Evolutionary conservation across 176 grass and related monocot genomes (phyloP).

Genomic region (Ensete ventricosum): DNA sequence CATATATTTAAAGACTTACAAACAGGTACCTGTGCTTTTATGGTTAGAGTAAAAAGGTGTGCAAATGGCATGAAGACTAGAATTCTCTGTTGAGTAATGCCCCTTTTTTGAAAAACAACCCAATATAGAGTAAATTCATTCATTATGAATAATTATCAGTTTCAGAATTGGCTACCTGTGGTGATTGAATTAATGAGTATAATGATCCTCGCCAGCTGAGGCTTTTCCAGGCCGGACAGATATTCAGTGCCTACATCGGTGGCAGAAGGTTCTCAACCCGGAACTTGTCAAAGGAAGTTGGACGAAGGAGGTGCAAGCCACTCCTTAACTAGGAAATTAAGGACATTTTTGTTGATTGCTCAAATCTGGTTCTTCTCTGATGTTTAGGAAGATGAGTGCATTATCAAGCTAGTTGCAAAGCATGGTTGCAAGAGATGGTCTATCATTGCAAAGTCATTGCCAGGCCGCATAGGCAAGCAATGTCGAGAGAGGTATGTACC

Average conservation of each 20-base stretch:
- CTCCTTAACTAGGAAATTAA: background rate
- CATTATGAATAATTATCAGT: background rate
- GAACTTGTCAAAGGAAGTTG: conserved; percentile 12
- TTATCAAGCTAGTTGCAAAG: conserved; percentile 6
- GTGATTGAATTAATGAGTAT: background rate
- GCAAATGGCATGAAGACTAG: too few relatives aligned
- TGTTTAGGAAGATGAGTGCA: conserved; percentile 11
- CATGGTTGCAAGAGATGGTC: conserved; percentile 11
- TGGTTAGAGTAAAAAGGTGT: too few relatives aligned
- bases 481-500: conserved; percentile 11
- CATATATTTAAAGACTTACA: too few relatives aligned
- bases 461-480: conserved; percentile 16
- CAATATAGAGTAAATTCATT: background rate
- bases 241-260: conserved; percentile 9
- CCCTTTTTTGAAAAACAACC: too few relatives aligned
- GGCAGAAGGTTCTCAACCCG: conserved; percentile 14
- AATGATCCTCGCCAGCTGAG: background rate
- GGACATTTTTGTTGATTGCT: background rate
- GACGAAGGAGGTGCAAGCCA: conserved; percentile 9
- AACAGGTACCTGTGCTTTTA: too few relatives aligned
- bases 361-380: background rate
- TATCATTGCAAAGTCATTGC: conserved; percentile 4
- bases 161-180: background rate
- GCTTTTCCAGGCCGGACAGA: conserved; percentile 10
- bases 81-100: too few relatives aligned